Percentiles rank a stretch among this genome's conserved stretches.
Evolutionary conservation across 495 filamentous ascomycete genomes (phyloP).

Genomic region (Astrocystis sublimbata): DNA sequence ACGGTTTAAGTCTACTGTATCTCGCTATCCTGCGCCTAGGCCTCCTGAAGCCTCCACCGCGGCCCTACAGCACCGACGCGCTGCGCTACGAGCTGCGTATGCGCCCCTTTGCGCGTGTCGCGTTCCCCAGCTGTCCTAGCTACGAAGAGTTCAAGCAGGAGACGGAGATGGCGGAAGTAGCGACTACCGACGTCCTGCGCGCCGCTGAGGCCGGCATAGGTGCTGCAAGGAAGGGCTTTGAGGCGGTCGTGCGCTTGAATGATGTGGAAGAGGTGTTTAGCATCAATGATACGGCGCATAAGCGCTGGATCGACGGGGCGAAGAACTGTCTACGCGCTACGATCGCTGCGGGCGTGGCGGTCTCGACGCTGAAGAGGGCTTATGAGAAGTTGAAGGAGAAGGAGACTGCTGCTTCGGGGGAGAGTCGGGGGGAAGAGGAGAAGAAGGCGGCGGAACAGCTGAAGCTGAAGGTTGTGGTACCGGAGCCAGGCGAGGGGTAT

Average conservation of each 20-base stretch:
- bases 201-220: conserved; percentile 60
- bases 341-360: conserved; percentile 65
- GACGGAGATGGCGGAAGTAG: conserved; percentile 39
- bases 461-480: conserved; percentile 56
- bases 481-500: conserved; percentile 56
- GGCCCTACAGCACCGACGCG: conserved; percentile 68
- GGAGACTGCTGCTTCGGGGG: no score
- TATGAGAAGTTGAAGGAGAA: conserved; percentile 21
- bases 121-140: conserved; percentile 67
- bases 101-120: conserved; percentile 77
- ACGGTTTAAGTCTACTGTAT: conserved; percentile 67
- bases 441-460: conserved; percentile 19
- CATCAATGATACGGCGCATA: conserved; percentile 52
- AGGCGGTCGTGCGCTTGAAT: conserved; percentile 54
- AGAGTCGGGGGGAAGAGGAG: not conserved
- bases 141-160: conserved; percentile 59
- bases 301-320: conserved; percentile 58
- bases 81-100: conserved; percentile 86
- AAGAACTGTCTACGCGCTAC: conserved; percentile 64
- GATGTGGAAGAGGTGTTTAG: conserved; percentile 49
- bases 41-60: conserved; percentile 57
- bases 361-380: conserved; percentile 57
- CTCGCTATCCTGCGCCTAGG: conserved; percentile 61
- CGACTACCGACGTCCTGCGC: conserved; percentile 52
- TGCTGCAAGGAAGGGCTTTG: conserved; percentile 66